phyloP scores from a whole-genome alignment of 768 basidiomycete species.

The Galerina sulciceps region DNA sequence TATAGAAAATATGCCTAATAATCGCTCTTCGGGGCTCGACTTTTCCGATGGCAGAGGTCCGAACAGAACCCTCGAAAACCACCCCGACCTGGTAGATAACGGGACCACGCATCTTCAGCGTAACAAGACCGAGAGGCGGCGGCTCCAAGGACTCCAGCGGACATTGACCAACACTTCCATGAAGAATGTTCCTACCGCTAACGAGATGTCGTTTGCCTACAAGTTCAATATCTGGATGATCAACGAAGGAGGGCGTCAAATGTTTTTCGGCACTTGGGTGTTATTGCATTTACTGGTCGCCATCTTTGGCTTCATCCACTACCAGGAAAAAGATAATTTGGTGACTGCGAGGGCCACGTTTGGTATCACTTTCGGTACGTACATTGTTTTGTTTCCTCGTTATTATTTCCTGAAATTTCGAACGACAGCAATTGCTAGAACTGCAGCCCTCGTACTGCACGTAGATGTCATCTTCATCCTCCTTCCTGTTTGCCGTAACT shows the following conservation, averaged over 20 bases:
- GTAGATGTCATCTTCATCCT: conserved; percentile 93
- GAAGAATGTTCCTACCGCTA: conserved; percentile 23
- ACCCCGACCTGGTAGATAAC: conserved; percentile 48
- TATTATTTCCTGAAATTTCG: neutral
- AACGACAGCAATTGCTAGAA: conserved; percentile 76
- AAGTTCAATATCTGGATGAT: conserved; percentile 85
- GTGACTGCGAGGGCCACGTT: conserved; percentile 67
- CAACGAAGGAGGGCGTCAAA: conserved; percentile 81
- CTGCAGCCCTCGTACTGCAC: conserved; percentile 89
- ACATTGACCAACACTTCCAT: conserved; percentile 42
- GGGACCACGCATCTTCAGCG: conserved; percentile 62
- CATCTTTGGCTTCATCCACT: conserved; percentile 77
- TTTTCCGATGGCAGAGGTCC: conserved; percentile 58
- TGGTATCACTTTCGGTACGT: conserved; percentile 77
- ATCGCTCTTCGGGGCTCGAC: conserved; percentile 68
- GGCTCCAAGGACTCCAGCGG: conserved; percentile 86
- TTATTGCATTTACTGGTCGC: conserved; percentile 81
- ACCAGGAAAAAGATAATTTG: conserved; percentile 80
- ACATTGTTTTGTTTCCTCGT: conserved; percentile 35
- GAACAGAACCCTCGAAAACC: conserved; percentile 48
- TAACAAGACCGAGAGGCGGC: conserved; percentile 83
- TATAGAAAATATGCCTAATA: conserved; percentile 33
- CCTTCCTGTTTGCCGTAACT: conserved; percentile 93
- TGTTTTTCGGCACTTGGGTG: conserved; percentile 84
- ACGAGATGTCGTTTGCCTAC: conserved; percentile 47